Evolutionary conservation across 176 grass and related monocot species (phyloP).

Genomic region (Triticum monococcum): DNA sequence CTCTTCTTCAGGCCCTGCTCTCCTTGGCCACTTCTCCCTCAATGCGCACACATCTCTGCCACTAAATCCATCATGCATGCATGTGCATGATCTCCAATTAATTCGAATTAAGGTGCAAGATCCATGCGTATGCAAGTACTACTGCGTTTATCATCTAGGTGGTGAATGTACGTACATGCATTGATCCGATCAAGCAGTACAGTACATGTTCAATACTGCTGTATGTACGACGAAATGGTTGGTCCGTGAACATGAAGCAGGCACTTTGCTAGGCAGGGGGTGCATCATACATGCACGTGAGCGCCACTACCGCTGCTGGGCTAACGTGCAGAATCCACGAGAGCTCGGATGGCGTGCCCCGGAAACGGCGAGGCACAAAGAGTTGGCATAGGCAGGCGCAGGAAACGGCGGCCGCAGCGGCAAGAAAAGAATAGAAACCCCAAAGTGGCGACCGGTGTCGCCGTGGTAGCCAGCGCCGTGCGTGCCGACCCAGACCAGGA

Average conservation of each 20-base stretch:
- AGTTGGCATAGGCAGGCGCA: not conserved
- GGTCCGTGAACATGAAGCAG: not conserved
- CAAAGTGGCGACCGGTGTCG: conserved; percentile 39
- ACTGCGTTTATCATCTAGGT: not conserved
- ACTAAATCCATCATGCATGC: not conserved
- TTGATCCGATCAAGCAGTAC: not conserved
- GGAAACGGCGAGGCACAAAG: conserved; percentile 30
- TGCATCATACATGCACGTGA: conserved; percentile 29
- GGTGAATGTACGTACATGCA: not conserved
- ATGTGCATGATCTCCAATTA: not conserved
- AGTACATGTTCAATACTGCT: too few species aligned
- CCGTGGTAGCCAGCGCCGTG: not conserved
- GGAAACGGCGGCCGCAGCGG: conserved; percentile 20
- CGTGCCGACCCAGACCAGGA: not conserved
- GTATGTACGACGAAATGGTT: too few species aligned
- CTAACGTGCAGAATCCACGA: conserved; percentile 6
- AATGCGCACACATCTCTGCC: conserved; percentile 9
- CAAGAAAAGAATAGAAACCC: conserved; percentile 57
- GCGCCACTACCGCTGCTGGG: not conserved
- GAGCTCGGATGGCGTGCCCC: conserved; percentile 40
- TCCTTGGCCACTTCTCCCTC: not conserved
- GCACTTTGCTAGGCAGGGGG: not conserved
- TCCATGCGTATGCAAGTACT: not conserved
- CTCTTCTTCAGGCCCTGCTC: conserved; percentile 43
- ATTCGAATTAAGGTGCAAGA: not conserved